Percentiles rank a stretch among this genome's conserved stretches.
These are phyloP conservation scores for Phoma herbarum DNA, from an alignment of 2,329 filamentous ascomycete genomes.

Conservation along the genomic window DNA sequence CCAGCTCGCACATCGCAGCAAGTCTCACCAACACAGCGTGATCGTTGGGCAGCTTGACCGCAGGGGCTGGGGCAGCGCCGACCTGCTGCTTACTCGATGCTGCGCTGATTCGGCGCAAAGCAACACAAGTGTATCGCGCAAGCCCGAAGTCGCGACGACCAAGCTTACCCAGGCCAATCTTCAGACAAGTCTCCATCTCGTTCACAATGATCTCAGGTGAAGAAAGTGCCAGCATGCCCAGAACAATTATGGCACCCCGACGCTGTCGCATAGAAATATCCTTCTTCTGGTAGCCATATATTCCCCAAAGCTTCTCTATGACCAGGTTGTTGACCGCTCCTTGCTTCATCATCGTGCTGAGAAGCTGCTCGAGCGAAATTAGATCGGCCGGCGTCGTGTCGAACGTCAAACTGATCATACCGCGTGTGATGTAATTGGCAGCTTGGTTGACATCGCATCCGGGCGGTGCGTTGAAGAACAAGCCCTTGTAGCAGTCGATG, in stretches of 20 bases:
- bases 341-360: conserved; percentile 97
- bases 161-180: conserved; percentile 83
- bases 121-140: conserved; percentile 95
- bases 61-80: conserved; percentile 60
- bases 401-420: conserved; percentile 99
- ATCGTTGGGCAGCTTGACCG: conserved; percentile 86
- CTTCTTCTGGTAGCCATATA: conserved; percentile 88
- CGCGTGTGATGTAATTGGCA: conserved; percentile 93
- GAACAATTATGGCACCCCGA: conserved; percentile 90
- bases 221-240: conserved; percentile 95
- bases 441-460: conserved; percentile 88
- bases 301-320: conserved; percentile 93
- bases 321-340: conserved; percentile 86
- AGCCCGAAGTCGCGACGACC: conserved; percentile 85
- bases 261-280: conserved; percentile 93
- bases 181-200: conserved; percentile 93
- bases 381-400: conserved; percentile 93
- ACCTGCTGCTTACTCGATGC: conserved; percentile 70
- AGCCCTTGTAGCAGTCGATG: conserved; percentile 93
- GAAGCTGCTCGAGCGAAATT: conserved; percentile 91
- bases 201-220: conserved; percentile 92
- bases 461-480: conserved; percentile 96
- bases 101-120: conserved; percentile 88
- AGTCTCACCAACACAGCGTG: conserved; percentile 85
- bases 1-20: conserved; percentile 83